Evolutionary conservation across 2,329 filamentous ascomycete genomes (phyloP).

Genomic region (Pezicula radicicola): DNA sequence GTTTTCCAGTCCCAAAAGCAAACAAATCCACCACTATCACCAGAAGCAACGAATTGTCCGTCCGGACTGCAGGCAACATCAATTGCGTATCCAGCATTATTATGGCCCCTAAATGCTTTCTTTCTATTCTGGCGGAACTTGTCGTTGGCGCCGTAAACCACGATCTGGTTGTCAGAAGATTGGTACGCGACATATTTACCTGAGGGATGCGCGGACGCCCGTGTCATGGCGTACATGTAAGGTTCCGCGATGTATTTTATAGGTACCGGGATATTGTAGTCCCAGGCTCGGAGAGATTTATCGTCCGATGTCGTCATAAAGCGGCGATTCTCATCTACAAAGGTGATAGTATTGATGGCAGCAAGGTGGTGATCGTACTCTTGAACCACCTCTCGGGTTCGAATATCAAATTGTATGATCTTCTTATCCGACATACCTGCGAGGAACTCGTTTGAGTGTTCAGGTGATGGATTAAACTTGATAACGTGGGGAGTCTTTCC

Average conservation of each 20-base stretch:
- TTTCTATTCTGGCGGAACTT: slow-evolving; percentile 97
- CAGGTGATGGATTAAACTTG: slow-evolving; percentile 81
- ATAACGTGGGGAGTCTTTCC: slow-evolving; percentile 95
- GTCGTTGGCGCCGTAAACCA: slow-evolving; percentile 91
- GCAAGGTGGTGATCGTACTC: slow-evolving; percentile 98
- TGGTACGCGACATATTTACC: slow-evolving; percentile 96
- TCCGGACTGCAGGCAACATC: slow-evolving; percentile 87
- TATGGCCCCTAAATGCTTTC: slow-evolving; percentile 94
- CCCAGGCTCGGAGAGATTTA: slow-evolving; percentile 94
- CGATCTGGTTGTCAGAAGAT: slow-evolving; percentile 90
- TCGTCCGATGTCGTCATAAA: slow-evolving; percentile 99
- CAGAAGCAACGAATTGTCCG: slow-evolving; percentile 84
- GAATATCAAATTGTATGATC: slow-evolving; percentile 93
- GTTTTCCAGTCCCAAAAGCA: slow-evolving; percentile 99
- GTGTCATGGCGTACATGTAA: slow-evolving; percentile 96
- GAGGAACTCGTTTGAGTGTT: slow-evolving; percentile 83
- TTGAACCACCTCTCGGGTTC: slow-evolving; percentile 78
- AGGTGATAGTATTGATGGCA: slow-evolving; percentile 97
- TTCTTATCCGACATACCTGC: slow-evolving; percentile 99
- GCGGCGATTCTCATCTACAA: slow-evolving; percentile 88
- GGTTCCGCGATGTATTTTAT: slow-evolving; percentile 98
- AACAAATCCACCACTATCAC: slow-evolving; percentile 84
- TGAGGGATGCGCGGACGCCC: slow-evolving; percentile 77
- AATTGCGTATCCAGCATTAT: slow-evolving; percentile 90
- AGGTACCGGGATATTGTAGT: slow-evolving; percentile 96